phyloP scores from a whole-genome alignment of 2,329 filamentous ascomycete species.

The Epichloe brachyelytri region DNA sequence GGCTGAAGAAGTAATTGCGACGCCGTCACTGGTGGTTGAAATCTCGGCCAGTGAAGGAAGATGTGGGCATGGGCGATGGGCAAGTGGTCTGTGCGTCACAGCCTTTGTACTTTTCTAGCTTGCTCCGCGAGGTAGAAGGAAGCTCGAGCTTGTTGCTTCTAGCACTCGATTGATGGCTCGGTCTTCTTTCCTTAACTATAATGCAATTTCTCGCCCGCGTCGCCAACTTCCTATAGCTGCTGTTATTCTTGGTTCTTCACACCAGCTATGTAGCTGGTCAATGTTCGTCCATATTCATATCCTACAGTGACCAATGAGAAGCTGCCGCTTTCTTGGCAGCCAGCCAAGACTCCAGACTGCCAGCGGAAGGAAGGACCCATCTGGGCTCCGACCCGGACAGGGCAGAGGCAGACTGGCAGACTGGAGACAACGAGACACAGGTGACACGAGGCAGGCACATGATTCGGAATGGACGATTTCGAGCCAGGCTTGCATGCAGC shows the following conservation, averaged over 20 bases:
- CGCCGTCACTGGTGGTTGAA: conserved; percentile 5
- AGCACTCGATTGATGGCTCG: too few relatives aligned
- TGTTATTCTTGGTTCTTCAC: too few relatives aligned
- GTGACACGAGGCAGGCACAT: conserved; percentile 1
- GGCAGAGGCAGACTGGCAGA: background rate
- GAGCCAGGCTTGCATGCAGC: background rate
- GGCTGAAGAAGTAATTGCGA: conserved; percentile 4
- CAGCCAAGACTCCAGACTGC: background rate
- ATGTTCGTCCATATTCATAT: too few relatives aligned
- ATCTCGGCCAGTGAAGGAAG: conserved; percentile 5
- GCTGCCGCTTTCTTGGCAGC: background rate
- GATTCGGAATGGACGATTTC: background rate
- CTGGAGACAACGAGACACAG: background rate
- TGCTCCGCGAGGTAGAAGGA: too few relatives aligned
- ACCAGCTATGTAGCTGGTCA: too few relatives aligned
- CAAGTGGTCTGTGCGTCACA: conserved; percentile 8
- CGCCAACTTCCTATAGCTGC: too few relatives aligned
- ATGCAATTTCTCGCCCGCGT: too few relatives aligned
- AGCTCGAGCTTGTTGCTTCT: too few relatives aligned
- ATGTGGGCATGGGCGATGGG: background rate
- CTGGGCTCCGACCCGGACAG: background rate
- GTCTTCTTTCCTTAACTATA: too few relatives aligned
- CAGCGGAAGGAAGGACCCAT: background rate
- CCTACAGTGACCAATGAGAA: background rate
- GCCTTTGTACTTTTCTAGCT: background rate